Base-by-base conservation (phyloP, 108 stramenopile genomes). In the Chaetoceros tenuissimus region DNA sequence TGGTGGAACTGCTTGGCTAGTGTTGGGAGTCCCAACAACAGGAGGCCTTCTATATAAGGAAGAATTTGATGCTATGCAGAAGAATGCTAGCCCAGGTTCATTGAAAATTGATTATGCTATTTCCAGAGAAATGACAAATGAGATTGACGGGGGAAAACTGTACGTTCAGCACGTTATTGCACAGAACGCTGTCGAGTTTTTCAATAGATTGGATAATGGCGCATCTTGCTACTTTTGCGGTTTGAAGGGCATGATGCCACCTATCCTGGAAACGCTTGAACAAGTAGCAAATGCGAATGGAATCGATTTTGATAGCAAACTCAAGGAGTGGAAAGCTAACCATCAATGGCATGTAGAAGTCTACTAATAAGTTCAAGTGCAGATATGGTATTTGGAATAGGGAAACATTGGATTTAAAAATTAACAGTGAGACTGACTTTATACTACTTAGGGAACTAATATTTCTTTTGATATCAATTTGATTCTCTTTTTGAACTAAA, bases 181-280 rank as follows among this genome's bases (percentile, higher is more conserved):
- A 21, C 69, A 87, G 56, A 64, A 82, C 50, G 81, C 84, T 22
- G 69, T 80, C 26, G 70, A 71, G 30, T 55, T 94, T 34, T 84
- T 86, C 31, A 62, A 72, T 24, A 56, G 67, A 53, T 55, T 94
- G 26, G 84, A 87, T 24, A 51, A 58, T 20, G 87, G 87, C 19
- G 92, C 92, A 22, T 51, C 63, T 44, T 74, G 87, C 48, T 94
- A 89, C 71, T 89, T 94, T 65, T 94, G 92, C 70, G 92, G 92
- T 3, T 64, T 94, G 51, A 87, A 85, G 75, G 92, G 92, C 3
- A 94, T 94, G 92, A 93, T 93, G 92, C 91, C 91, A 7, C 81
- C 80, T 10, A 85, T 93, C 59, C 48, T 87, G 24, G 79, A 78
- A 8, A 78, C 85, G 3, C 64, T 89, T 55, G 92, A 93, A 48